Conservation (phyloP, 768 basidiomycete genomes). For the Hypholoma fasciculare region DNA sequence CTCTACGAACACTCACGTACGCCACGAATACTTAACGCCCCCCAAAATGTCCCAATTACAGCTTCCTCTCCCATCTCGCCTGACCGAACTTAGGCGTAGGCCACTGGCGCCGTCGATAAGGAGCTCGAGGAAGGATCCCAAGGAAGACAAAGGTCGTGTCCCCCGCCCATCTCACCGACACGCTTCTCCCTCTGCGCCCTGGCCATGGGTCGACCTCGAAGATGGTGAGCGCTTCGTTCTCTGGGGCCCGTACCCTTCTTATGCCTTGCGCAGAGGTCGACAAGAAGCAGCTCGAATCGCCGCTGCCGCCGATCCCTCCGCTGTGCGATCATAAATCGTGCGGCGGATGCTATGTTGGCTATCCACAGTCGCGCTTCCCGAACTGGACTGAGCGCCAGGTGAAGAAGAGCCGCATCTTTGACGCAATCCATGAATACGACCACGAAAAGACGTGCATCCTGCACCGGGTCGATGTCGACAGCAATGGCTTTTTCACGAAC, state of each 20-base stretch:
- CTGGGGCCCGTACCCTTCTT: background rate
- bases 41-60: constrained; percentile 1
- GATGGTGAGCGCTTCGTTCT: constrained; percentile 27
- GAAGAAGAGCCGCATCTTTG: constrained; percentile 37
- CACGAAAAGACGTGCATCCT: constrained; percentile 26
- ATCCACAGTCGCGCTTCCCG: constrained; percentile 50
- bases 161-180: constrained; percentile 43
- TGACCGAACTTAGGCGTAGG: background rate
- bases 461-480: constrained; percentile 42
- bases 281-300: constrained; percentile 27
- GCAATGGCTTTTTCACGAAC: constrained; percentile 36
- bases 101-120: constrained; percentile 1
- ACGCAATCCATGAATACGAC: constrained; percentile 35
- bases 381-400: constrained; percentile 56
- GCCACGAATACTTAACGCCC: constrained; percentile 3
- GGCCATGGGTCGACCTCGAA: constrained; percentile 46
- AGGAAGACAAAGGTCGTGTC: constrained; percentile 20
- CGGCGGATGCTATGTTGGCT: constrained; percentile 38
- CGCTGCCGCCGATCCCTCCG: constrained; percentile 33
- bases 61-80: background rate
- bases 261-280: constrained; percentile 32
- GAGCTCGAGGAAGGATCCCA: constrained; percentile 12
- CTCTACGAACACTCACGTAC: background rate
- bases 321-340: constrained; percentile 38
- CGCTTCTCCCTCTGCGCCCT: constrained; percentile 45